Conservation (phyloP, 2,329 filamentous ascomycete species). For the Penicillium griseofulvum region DNA sequence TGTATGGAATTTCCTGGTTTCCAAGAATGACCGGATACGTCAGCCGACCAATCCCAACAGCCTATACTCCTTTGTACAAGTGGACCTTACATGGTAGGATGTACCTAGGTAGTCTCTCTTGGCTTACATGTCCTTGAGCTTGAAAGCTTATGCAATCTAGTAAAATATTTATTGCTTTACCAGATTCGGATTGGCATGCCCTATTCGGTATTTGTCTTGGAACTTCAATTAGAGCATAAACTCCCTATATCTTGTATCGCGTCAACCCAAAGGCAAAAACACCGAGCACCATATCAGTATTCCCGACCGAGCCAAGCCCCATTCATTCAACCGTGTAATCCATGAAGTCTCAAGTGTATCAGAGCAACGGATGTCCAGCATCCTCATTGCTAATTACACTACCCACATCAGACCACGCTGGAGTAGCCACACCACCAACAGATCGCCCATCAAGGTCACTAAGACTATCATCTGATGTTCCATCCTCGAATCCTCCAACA, state of each 20-base stretch:
- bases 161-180: no score
- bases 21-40: background rate
- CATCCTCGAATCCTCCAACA: conserved; percentile 34
- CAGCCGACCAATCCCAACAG: background rate
- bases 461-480: conserved; percentile 38
- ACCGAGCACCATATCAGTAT: background rate
- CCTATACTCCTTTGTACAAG: background rate
- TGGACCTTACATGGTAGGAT: background rate
- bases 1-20: background rate
- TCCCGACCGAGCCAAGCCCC: background rate
- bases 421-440: conserved; percentile 35
- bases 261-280: background rate
- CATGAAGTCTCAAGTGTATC: background rate
- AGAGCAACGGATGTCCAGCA: conserved; percentile 25
- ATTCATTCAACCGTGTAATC: background rate
- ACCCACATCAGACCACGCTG: conserved; percentile 46
- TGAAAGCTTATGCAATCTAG: no score
- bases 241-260: background rate
- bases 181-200: no score
- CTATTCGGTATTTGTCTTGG: no score
- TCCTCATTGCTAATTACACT: conserved; percentile 46
- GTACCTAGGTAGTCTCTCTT: no score
- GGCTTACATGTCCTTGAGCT: no score
- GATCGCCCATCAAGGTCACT: conserved; percentile 38
- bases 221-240: background rate